Conservation (phyloP, 2,329 filamentous ascomycete species). For the Chaetothyriales sp. region DNA sequence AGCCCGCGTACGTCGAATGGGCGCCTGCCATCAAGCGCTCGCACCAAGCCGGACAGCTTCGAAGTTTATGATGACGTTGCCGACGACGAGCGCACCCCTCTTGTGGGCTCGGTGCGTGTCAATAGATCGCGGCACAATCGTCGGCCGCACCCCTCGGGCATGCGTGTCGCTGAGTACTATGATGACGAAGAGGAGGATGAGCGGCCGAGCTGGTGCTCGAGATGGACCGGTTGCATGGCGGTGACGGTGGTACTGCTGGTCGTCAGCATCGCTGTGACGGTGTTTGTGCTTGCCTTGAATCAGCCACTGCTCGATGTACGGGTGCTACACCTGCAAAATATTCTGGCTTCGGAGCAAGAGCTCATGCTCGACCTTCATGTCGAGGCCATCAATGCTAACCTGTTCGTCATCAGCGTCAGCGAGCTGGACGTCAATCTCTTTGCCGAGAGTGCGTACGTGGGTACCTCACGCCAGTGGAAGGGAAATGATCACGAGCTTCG, state of each 20-base stretch:
- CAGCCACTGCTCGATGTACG: conserved; percentile 69
- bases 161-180: conserved; percentile 60
- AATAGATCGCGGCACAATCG: conserved; percentile 43
- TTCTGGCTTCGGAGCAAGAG: conserved; percentile 85
- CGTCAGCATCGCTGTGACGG: conserved; percentile 69
- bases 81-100: conserved; percentile 75
- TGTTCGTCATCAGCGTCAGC: conserved; percentile 72
- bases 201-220: conserved; percentile 43
- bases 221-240: conserved; percentile 74
- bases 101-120: conserved; percentile 52
- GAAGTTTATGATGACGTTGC: conserved; percentile 72
- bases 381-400: conserved; percentile 78
- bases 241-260: conserved; percentile 68
- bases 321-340: conserved; percentile 68
- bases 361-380: conserved; percentile 88
- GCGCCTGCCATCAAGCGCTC: conserved; percentile 30
- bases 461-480: conserved; percentile 25
- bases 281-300: conserved; percentile 81
- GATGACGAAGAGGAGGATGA: conserved; percentile 36
- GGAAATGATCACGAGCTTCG: conserved; percentile 18
- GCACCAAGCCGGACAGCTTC: conserved; percentile 47
- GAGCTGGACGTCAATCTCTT: conserved; percentile 86
- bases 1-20: conserved; percentile 48
- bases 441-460: conserved; percentile 80
- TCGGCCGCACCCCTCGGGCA: conserved; percentile 38